Evolutionary conservation across 495 filamentous ascomycete genomes (phyloP).

Genomic region (Penicillium desertorum): DNA sequence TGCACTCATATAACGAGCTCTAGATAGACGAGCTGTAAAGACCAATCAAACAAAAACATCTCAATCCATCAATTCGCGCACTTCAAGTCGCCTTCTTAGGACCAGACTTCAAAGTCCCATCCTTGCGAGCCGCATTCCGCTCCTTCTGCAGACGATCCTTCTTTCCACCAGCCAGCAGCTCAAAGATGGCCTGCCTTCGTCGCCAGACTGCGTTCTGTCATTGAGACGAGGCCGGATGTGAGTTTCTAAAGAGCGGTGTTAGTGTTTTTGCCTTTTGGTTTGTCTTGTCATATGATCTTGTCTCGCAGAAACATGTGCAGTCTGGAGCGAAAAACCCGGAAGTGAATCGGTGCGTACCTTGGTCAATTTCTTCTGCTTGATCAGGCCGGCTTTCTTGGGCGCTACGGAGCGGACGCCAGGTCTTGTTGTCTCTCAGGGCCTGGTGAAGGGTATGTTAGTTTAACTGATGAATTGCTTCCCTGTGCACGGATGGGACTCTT

Average conservation of each 20-base stretch:
- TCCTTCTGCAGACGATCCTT: conserved; percentile 45
- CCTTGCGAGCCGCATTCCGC: conserved; percentile 16
- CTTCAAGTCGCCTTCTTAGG: conserved; percentile 8
- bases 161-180: conserved; percentile 66
- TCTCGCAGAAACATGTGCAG: neutral
- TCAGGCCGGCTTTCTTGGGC: conserved; percentile 63
- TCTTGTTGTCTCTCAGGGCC: conserved; percentile 39
- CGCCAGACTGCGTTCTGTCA: conserved; percentile 66
- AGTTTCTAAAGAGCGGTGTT: conserved; percentile 52
- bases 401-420: conserved; percentile 62
- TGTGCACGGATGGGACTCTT: neutral
- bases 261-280: neutral
- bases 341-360: conserved; percentile 47
- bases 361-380: conserved; percentile 59
- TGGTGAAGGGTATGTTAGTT: conserved; percentile 1
- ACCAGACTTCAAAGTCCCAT: conserved; percentile 9
- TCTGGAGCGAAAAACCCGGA: neutral
- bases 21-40: conserved; percentile 6
- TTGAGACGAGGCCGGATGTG: conserved; percentile 58
- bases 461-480: neutral
- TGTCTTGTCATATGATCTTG: too few species aligned
- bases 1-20: conserved; percentile 17
- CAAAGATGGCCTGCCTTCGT: conserved; percentile 70
- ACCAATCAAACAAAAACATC: neutral
- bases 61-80: neutral